Percentiles rank a stretch among this genome's conserved stretches.
Evolutionary conservation across 352 stramenopile genomes (phyloP).

Genomic region (Globisporangium middletonii): DNA sequence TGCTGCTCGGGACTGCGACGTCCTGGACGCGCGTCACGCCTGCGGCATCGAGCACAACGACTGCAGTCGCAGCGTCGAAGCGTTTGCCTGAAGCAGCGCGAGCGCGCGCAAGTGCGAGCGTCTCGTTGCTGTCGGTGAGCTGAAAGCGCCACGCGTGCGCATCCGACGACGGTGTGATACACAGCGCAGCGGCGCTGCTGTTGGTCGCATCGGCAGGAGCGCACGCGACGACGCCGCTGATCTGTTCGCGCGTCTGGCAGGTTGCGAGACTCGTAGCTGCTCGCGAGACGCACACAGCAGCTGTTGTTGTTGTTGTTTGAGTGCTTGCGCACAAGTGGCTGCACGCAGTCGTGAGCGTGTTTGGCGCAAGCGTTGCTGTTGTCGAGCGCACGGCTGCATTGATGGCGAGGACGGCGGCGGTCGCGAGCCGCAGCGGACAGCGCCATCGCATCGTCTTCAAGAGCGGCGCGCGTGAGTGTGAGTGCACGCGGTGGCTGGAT

Average conservation of each 20-base stretch:
- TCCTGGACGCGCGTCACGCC: constrained; percentile 3
- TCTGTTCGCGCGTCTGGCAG: not conserved
- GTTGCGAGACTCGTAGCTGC: not conserved
- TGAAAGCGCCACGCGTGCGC: constrained; percentile 7
- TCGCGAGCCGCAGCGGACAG: not conserved
- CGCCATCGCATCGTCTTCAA: constrained; percentile 10
- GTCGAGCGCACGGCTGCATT: not conserved
- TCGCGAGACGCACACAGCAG: not conserved
- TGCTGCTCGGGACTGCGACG: not conserved
- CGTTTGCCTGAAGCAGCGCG: not conserved
- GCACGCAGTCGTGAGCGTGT: constrained; percentile 1
- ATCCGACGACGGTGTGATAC: constrained; percentile 2
- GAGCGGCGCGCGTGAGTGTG: not conserved
- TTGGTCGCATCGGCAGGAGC: not conserved
- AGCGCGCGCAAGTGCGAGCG: constrained; percentile 2
- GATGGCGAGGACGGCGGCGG: not conserved
- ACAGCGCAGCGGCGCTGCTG: constrained; percentile 2
- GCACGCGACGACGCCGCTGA: constrained; percentile 3
- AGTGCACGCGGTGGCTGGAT: not conserved
- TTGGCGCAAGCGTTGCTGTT: not conserved
- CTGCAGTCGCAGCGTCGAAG: not conserved
- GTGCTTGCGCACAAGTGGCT: constrained; percentile 6
- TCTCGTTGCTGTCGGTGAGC: constrained; percentile 6
- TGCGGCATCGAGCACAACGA: constrained; percentile 6
- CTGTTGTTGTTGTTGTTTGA: not conserved